Evolutionary conservation across 1,139 yeast genomes (phyloP), one percentile per base, ranked within the genome.

Genomic region (Suhomyces ambrosiae): DNA sequence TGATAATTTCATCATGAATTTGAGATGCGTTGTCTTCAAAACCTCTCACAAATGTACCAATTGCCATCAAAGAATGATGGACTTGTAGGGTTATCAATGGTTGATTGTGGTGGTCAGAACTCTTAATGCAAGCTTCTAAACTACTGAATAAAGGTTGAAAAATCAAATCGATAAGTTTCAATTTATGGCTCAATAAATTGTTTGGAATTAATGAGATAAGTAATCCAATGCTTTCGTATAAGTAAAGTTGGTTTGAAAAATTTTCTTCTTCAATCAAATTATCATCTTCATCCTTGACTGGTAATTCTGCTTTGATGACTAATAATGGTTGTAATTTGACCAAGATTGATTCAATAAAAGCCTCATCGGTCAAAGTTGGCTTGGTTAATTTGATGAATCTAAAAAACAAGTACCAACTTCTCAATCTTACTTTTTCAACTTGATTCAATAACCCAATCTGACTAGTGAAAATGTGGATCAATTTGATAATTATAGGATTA

Each of bases 351-450:
- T 56, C 71, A 24, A 68, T 55, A 27, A 65, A 60, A 7, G 53
- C 44, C 33, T 56, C 63, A 21, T 79, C 73, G 19, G 80, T 65
- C 38, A 77, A 65, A 13, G 52, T 50, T 21, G 90, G 88, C 54
- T 82, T 85, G 2, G 92, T 82, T 32, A 83, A 65, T 56, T 86
- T 88, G 49, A 90, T 74, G 53, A 89, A 86, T 56, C 95, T 77
- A 54, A 83, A 83, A 50, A 92, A 86, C 46, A 90, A 68, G 58
- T 88, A 92, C 96, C 98, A 92, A 35, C 94, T 75, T 59, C 97
- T 80, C 41, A 81, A 72, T 52, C 90, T 80, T 8, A 90, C 96
- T 46, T 80, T 82, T 42, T 78, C 83, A 46, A 74, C 71, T 3
- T 74, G 68, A 60, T 84, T 87, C 58, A 87, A 89, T 44, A 92